phyloP scores from a whole-genome alignment of 2,329 filamentous ascomycete genomes.

The Penicillium hordei region DNA sequence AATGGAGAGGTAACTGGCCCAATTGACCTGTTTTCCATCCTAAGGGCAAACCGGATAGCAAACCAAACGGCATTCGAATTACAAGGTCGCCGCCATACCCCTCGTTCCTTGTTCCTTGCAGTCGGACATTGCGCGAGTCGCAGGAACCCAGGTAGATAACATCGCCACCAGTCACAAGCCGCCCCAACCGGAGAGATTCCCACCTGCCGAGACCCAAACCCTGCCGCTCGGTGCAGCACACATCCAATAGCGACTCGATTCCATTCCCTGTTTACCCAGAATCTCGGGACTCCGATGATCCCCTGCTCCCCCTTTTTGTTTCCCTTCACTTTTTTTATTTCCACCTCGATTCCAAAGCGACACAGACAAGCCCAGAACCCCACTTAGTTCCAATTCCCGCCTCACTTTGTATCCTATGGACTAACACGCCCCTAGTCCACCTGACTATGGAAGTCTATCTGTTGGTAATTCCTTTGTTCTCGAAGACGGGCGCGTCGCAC shows the following conservation, averaged over 20 bases:
- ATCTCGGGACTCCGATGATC: slow-evolving; percentile 17
- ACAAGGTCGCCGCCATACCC: slow-evolving; percentile 12
- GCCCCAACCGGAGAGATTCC: slow-evolving; percentile 19
- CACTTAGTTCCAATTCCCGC: neutral
- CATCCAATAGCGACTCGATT: slow-evolving; percentile 13
- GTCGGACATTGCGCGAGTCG: slow-evolving; percentile 11
- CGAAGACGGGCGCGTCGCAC: neutral
- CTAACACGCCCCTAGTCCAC: neutral
- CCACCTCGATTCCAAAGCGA: slow-evolving; percentile 1
- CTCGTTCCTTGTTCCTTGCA: slow-evolving; percentile 24
- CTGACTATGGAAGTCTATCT: slow-evolving; percentile 5
- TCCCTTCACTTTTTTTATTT: neutral
- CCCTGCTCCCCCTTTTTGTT: slow-evolving; percentile 12
- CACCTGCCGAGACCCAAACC: slow-evolving; percentile 18
- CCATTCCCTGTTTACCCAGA: slow-evolving; percentile 13
- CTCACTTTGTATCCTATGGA: neutral
- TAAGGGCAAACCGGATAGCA: neutral
- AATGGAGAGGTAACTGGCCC: neutral
- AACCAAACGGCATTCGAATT: neutral
- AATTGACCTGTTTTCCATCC: neutral
- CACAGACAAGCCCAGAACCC: neutral
- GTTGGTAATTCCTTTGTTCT: slow-evolving; percentile 3
- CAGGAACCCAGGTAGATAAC: slow-evolving; percentile 15
- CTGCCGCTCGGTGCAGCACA: slow-evolving; percentile 20
- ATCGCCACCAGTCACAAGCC: slow-evolving; percentile 14